A percentile compares a stretch with the other conserved stretches of the same genome.
These are phyloP conservation scores for Colletotrichum cereale DNA, from an alignment of 2,329 filamentous ascomycete genomes.

Conservation along the genomic window DNA sequence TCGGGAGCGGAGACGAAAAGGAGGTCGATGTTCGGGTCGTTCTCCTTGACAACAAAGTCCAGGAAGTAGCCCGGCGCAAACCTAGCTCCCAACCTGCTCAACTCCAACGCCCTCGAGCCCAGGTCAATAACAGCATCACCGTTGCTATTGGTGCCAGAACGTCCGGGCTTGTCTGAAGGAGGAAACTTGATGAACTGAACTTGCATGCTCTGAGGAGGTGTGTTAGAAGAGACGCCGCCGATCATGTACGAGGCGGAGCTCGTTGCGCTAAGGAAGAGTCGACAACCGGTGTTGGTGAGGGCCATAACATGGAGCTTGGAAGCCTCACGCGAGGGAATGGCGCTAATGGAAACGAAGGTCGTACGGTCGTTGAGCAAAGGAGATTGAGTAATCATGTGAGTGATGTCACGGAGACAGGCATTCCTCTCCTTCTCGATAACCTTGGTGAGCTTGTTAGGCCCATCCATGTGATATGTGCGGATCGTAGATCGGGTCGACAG, in stretches of 20 bases:
- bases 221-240: constrained; percentile 69
- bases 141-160: constrained; percentile 43
- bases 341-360: constrained; percentile 85
- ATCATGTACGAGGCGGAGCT: constrained; percentile 78
- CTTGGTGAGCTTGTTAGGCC: constrained; percentile 69
- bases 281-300: constrained; percentile 88
- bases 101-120: constrained; percentile 62
- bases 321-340: constrained; percentile 84
- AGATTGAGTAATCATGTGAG: constrained; percentile 85
- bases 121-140: constrained; percentile 59
- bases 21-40: constrained; percentile 69
- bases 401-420: constrained; percentile 77
- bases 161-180: constrained; percentile 63
- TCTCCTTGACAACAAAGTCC: constrained; percentile 79
- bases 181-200: constrained; percentile 98
- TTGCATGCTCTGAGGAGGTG: constrained; percentile 95
- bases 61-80: constrained; percentile 94
- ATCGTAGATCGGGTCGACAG: constrained; percentile 91
- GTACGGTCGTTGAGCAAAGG: constrained; percentile 77
- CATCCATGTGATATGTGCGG: constrained; percentile 88
- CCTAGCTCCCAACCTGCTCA: constrained; percentile 65
- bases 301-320: constrained; percentile 90
- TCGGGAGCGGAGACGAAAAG: constrained; percentile 92
- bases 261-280: constrained; percentile 92
- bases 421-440: constrained; percentile 75